Percentiles rank a stretch among this genome's conserved stretches.
Conservation (phyloP, 352 stramenopile genomes). For the Phytophthora uliginosa region DNA sequence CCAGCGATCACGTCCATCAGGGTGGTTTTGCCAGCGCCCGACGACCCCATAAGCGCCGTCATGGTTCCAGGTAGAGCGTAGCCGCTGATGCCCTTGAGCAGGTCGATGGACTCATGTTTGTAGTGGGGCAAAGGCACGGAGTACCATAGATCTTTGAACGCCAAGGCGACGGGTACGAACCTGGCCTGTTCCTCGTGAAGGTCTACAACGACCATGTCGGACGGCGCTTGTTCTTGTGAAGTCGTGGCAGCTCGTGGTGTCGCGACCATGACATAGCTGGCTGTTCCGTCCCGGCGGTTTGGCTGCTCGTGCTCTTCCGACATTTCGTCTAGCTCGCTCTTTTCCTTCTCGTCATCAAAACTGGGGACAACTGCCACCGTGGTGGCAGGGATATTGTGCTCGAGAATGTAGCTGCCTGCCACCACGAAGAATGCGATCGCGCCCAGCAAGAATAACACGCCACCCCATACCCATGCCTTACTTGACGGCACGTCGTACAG, state of each 20-base stretch:
- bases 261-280: constrained; percentile 22
- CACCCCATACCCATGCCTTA: constrained; percentile 31
- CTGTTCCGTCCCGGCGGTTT: not conserved
- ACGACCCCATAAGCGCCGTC: constrained; percentile 64
- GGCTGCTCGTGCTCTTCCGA: constrained; percentile 13
- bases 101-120: constrained; percentile 47
- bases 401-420: constrained; percentile 30
- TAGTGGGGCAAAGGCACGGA: not conserved
- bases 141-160: constrained; percentile 45
- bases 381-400: constrained; percentile 30
- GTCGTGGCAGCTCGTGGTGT: constrained; percentile 14
- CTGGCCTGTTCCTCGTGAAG: constrained; percentile 21
- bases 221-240: not conserved
- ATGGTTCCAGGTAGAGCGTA: constrained; percentile 48
- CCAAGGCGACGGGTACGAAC: constrained; percentile 35
- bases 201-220: constrained; percentile 23
- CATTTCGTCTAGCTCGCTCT: constrained; percentile 10
- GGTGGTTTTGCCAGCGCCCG: constrained; percentile 81
- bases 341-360: constrained; percentile 7
- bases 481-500: constrained; percentile 41
- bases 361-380: constrained; percentile 18
- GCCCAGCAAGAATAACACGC: constrained; percentile 25
- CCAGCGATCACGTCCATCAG: constrained; percentile 73
- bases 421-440: constrained; percentile 38
- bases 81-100: constrained; percentile 81